A percentile compares a stretch with the other conserved stretches of the same genome.
Conservation (phyloP, 2,329 filamentous ascomycete genomes). For the Ramularia collo-cygni region DNA sequence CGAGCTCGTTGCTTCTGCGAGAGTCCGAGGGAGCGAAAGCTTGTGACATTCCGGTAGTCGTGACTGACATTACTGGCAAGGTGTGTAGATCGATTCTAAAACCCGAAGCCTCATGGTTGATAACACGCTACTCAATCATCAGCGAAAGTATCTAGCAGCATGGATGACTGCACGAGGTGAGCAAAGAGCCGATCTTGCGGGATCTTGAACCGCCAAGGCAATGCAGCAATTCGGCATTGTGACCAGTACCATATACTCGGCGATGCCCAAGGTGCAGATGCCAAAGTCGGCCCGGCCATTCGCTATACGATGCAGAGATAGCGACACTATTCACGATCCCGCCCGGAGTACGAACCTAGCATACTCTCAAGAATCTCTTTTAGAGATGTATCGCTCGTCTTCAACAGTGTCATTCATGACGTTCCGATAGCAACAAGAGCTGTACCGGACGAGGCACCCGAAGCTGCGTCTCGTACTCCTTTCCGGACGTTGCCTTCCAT, state of each 20-base stretch:
- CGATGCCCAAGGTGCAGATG: too few relatives aligned
- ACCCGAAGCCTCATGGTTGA: too few relatives aligned
- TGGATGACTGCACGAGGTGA: too few relatives aligned
- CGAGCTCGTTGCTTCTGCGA: slow-evolving; percentile 31
- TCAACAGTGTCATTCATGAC: slow-evolving; percentile 33
- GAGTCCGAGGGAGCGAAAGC: slow-evolving; percentile 35
- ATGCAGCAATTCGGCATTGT: too few relatives aligned
- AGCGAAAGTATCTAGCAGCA: slow-evolving; percentile 39
- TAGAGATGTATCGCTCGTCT: slow-evolving; percentile 29
- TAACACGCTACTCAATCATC: too few relatives aligned
- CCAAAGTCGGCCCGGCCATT: slow-evolving; percentile 34
- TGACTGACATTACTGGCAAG: slow-evolving; percentile 32
- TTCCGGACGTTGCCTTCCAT: slow-evolving; percentile 29
- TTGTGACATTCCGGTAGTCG: slow-evolving; percentile 33
- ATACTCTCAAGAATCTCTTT: slow-evolving; percentile 17
- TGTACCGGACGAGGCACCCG: background rate
- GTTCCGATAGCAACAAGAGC: slow-evolving; percentile 9
- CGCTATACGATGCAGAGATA: slow-evolving; percentile 35
- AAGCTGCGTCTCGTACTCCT: slow-evolving; percentile 18
- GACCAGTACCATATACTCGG: too few relatives aligned
- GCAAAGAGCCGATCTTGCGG: too few relatives aligned
- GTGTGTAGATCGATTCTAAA: slow-evolving; percentile 37
- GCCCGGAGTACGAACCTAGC: slow-evolving; percentile 29
- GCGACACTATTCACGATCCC: slow-evolving; percentile 34
- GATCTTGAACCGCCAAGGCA: too few relatives aligned